These are phyloP conservation scores for Musa balbisiana DNA, from an alignment of 202 grass and related monocot species.

Conservation along the genomic window DNA sequence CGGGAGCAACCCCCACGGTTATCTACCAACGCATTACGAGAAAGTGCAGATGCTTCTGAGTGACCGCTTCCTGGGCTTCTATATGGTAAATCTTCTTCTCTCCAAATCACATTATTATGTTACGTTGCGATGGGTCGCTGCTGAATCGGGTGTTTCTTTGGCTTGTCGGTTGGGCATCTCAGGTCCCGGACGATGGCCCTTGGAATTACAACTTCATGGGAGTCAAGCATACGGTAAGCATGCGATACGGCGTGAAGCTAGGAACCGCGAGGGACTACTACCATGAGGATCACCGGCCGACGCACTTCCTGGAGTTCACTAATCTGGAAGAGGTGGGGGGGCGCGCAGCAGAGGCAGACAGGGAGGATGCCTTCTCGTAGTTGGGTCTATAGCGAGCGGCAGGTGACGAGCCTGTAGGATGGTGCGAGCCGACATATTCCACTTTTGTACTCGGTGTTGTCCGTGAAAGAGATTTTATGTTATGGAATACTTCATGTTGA, in stretches of 20 bases:
- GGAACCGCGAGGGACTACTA: conserved; percentile 79
- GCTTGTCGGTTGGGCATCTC: background rate
- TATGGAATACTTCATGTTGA: no score
- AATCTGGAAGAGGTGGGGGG: conserved; percentile 82
- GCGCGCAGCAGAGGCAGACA: conserved; percentile 55
- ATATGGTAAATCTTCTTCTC: conserved; percentile 49
- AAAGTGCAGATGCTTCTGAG: conserved; percentile 99
- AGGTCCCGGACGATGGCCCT: conserved; percentile 75
- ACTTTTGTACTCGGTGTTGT: no score
- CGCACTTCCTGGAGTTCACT: conserved; percentile 86
- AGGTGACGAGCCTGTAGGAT: background rate
- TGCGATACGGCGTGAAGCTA: conserved; percentile 83
- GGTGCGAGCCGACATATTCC: no score
- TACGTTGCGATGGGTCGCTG: no score
- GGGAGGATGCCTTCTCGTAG: conserved; percentile 79
- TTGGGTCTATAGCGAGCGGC: background rate
- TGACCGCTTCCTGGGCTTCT: conserved; percentile 93
- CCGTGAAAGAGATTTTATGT: no score
- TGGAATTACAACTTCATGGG: conserved; percentile 99
- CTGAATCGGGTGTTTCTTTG: no score
- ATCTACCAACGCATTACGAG: conserved; percentile 91
- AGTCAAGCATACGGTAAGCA: conserved; percentile 74
- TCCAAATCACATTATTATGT: no score
- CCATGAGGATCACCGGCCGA: conserved; percentile 84
- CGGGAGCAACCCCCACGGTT: conserved; percentile 93